Conservation (phyloP, 352 stramenopile species). For the Globisporangium polare region DNA sequence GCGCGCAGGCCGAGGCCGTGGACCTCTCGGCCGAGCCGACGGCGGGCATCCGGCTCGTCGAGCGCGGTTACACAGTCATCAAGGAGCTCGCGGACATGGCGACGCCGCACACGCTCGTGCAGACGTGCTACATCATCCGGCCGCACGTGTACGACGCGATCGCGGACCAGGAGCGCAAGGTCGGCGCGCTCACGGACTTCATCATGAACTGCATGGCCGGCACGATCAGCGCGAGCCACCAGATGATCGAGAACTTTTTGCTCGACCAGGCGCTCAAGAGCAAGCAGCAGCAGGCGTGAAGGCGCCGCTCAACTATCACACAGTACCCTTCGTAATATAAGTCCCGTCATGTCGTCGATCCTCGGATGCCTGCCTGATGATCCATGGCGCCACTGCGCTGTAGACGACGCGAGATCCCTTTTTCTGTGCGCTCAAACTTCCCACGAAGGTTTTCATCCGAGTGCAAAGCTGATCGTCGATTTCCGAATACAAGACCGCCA, state of each 20-base stretch:
- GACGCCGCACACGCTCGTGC: constrained; percentile 48
- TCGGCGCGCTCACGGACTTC: constrained; percentile 63
- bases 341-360: background rate
- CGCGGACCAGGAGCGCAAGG: constrained; percentile 54
- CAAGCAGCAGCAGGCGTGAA: background rate
- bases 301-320: background rate
- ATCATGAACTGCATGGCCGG: constrained; percentile 54
- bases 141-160: constrained; percentile 63
- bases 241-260: constrained; percentile 73
- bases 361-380: no score
- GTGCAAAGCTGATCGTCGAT: no score
- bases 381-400: no score
- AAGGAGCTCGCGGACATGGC: constrained; percentile 30
- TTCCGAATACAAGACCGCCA: no score
- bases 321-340: background rate
- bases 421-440: no score
- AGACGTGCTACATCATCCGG: constrained; percentile 65
- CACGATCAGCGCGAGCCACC: constrained; percentile 60
- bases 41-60: constrained; percentile 49
- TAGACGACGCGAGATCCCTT: no score
- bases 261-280: constrained; percentile 31
- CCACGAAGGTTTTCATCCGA: no score
- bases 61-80: constrained; percentile 63
- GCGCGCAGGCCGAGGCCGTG: constrained; percentile 43
- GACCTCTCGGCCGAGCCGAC: constrained; percentile 46